Evolutionary conservation across 2,329 filamentous ascomycete genomes (phyloP), one percentile per base, ranked within the genome.

Genomic region (Podosphaera aphanis): DNA sequence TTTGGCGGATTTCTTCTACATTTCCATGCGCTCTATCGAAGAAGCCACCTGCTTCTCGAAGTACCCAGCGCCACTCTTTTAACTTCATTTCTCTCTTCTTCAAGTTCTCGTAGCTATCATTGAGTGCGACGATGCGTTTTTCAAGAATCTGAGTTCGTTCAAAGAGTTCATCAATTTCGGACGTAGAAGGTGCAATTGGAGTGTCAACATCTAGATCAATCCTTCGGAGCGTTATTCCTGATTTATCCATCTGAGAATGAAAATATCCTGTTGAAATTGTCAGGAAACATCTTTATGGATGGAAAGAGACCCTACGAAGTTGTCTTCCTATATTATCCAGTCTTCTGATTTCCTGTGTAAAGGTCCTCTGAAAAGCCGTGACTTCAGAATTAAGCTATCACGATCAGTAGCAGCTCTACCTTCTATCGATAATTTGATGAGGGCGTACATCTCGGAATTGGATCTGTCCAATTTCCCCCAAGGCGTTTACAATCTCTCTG

Each of bases 311-410:
- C 82, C 62, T 80, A 86, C 84, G 83, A 57, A 98, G 77, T 64
- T 98, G 90, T 61, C 90, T 77, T 67, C 98, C 90, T 51, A 95
- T 85, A 71, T 98, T 98, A 64, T 98, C 90, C 49, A 98, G 77
- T 51, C 90, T 78, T 59, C 92, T 79, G 54, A 98, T 95, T 66
- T 98, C 90, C 60, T 93, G 86, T 16, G 90, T 98, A 56, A 93
- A 98, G 44, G 88, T 94, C 48, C 90, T 73, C 64, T 98, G 92
- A 63, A 98, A 98, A 56, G 90, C 88, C 56, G 79, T 90, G 51
- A 84, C 80, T 49, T 93, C 80, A 52, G 83, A 76, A 63, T 98
- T 98, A 59, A 98, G 77, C 86, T 94, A 57, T 48, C 48, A 37
- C 48, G 47, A 46, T 48, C 33, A 10, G n/a, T 21, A 2, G 27